Conservation (phyloP, 805 yeast species). For the Tetrapisispora iriomotensis region DNA sequence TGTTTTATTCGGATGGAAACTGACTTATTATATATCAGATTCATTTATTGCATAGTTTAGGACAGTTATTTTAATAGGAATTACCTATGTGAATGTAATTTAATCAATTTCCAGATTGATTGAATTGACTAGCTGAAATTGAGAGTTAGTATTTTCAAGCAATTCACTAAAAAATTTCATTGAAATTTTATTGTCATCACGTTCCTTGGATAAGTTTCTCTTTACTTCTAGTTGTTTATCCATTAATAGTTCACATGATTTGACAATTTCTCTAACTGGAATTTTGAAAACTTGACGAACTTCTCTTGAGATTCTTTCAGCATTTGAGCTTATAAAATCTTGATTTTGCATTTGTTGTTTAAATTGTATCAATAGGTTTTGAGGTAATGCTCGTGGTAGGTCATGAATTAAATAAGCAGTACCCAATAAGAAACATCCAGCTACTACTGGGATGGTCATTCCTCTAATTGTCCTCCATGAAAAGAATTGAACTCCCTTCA, state of each 20-base stretch:
- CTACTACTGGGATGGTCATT: slow-evolving; percentile 44
- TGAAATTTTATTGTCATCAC: slow-evolving; percentile 18
- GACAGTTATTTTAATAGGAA: too few species aligned
- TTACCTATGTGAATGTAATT: too few species aligned
- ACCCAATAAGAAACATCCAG: slow-evolving; percentile 43
- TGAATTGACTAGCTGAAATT: slow-evolving; percentile 14
- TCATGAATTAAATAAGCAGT: slow-evolving; percentile 61
- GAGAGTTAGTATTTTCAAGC: slow-evolving; percentile 16
- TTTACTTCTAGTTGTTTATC: slow-evolving; percentile 20
- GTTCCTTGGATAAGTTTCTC: slow-evolving; percentile 19
- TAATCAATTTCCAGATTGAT: slow-evolving; percentile 26
- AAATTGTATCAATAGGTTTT: slow-evolving; percentile 69
- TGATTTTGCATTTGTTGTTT: slow-evolving; percentile 48
- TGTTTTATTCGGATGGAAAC: not conserved
- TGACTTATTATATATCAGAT: not conserved
- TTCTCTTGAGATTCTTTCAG: slow-evolving; percentile 71
- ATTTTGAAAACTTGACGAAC: slow-evolving; percentile 69
- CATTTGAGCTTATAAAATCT: slow-evolving; percentile 73
- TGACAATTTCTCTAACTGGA: slow-evolving; percentile 69
- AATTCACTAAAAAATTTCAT: slow-evolving; percentile 21
- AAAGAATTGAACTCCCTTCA: slow-evolving; percentile 32
- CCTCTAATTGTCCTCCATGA: slow-evolving; percentile 32
- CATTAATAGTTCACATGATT: slow-evolving; percentile 22
- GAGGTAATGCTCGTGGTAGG: slow-evolving; percentile 81
- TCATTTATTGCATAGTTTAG: too few species aligned